These are phyloP conservation scores for Crucibulum laeve DNA, from an alignment of 768 basidiomycete genomes.

Conservation along the genomic window DNA sequence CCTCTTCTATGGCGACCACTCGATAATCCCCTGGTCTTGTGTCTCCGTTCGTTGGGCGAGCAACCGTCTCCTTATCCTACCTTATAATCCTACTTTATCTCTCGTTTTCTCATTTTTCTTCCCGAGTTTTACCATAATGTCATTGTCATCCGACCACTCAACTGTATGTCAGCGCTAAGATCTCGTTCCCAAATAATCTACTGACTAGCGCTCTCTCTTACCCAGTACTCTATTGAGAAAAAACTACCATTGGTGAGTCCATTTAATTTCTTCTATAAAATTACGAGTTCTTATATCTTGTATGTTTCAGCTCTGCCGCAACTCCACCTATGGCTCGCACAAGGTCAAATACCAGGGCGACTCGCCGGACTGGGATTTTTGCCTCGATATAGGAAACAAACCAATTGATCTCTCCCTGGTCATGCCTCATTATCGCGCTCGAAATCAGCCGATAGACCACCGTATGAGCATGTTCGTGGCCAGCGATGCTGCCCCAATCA, in stretches of 20 bases:
- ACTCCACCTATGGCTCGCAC: slow-evolving; percentile 42
- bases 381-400: slow-evolving; percentile 45
- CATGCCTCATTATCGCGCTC: slow-evolving; percentile 76
- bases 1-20: background rate
- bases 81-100: slow-evolving; percentile 7
- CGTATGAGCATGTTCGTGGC: slow-evolving; percentile 68
- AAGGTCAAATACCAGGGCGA: slow-evolving; percentile 61
- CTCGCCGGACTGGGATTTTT: slow-evolving; percentile 66
- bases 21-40: slow-evolving; percentile 1
- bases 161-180: slow-evolving; percentile 18
- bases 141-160: slow-evolving; percentile 36
- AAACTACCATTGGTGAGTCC: slow-evolving; percentile 5
- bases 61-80: slow-evolving; percentile 7
- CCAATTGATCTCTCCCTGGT: slow-evolving; percentile 64
- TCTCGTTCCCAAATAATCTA: background rate
- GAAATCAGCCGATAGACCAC: slow-evolving; percentile 66
- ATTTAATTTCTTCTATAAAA: background rate
- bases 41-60: slow-evolving; percentile 7
- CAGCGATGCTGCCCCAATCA: slow-evolving; percentile 48
- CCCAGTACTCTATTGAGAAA: slow-evolving; percentile 3
- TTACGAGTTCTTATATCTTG: background rate
- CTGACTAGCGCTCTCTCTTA: background rate
- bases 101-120: slow-evolving; percentile 3
- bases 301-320: slow-evolving; percentile 12
- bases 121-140: no score